Evolutionary conservation across 176 grass and related monocot species (phyloP).

Genomic region (bread wheat (Triticum aestivum)): IWGSC_CS_RefSeq_v2.1 NC_057809.1:523775281-523775780

Average conservation of each 20-base stretch:
- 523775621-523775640: slow-evolving; percentile 80
- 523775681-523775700: slow-evolving; percentile 29
- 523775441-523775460: slow-evolving; percentile 51
- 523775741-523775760: not conserved
- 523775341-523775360: not conserved
- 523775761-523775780: slow-evolving; percentile 71
- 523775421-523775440: slow-evolving; percentile 21
- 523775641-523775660: slow-evolving; percentile 72
- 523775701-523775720: slow-evolving; percentile 10
- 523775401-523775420: not conserved
- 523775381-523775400: not conserved
- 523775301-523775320: not conserved
- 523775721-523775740: not conserved
- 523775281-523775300: not conserved
- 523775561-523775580: slow-evolving; percentile 85
- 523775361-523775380: not conserved
- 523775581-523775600: slow-evolving; percentile 59
- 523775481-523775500: slow-evolving; percentile 30
- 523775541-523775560: slow-evolving; percentile 79
- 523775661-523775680: slow-evolving; percentile 84
- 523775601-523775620: slow-evolving; percentile 80
- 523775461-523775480: slow-evolving; percentile 45
- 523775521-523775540: slow-evolving; percentile 80
- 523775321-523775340: not conserved
- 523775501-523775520: slow-evolving; percentile 32